Evolutionary conservation across 169 alveolate genomes (phyloP).

Genomic region (Ichthyophthirius multifiliis): DNA sequence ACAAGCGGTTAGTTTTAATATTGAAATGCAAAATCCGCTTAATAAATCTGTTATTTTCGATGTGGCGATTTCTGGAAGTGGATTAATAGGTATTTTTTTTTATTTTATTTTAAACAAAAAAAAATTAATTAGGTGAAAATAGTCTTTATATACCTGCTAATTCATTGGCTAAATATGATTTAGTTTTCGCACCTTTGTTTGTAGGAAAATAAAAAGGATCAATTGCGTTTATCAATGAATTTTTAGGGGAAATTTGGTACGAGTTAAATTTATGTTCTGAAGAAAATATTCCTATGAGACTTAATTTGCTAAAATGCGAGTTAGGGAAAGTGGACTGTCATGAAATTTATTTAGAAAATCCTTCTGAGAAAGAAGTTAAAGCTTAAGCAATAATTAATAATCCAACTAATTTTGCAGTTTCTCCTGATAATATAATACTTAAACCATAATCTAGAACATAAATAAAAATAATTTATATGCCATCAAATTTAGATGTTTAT

Average conservation of each 20-base stretch:
- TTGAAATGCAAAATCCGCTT: conserved; percentile 88
- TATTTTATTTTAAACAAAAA: conserved; percentile 9
- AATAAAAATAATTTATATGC: conserved; percentile 6
- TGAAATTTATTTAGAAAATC: conserved; percentile 73
- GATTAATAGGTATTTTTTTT: conserved; percentile 77
- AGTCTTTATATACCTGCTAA: conserved; percentile 81
- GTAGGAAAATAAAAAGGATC: conserved; percentile 84
- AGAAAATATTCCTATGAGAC: conserved; percentile 63
- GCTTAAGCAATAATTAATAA: conserved; percentile 65
- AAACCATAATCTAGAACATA: conserved; percentile 53
- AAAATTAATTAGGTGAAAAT: conserved; percentile 68
- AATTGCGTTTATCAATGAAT: conserved; percentile 75
- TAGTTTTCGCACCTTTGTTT: conserved; percentile 83
- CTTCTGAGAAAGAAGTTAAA: conserved; percentile 70
- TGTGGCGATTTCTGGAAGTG: conserved; percentile 85
- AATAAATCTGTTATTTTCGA: conserved; percentile 81
- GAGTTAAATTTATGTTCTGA: conserved; percentile 72
- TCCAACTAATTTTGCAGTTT: conserved; percentile 77
- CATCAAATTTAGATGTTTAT: not conserved
- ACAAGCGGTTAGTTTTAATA: conserved; percentile 84
- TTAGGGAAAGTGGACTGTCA: conserved; percentile 78
- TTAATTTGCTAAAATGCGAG: conserved; percentile 67
- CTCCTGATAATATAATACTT: conserved; percentile 76
- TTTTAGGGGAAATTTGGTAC: conserved; percentile 84
- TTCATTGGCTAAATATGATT: conserved; percentile 78